Base-by-base conservation (phyloP, 345 rosid species). In the Atalantia buxifolia region DNA sequence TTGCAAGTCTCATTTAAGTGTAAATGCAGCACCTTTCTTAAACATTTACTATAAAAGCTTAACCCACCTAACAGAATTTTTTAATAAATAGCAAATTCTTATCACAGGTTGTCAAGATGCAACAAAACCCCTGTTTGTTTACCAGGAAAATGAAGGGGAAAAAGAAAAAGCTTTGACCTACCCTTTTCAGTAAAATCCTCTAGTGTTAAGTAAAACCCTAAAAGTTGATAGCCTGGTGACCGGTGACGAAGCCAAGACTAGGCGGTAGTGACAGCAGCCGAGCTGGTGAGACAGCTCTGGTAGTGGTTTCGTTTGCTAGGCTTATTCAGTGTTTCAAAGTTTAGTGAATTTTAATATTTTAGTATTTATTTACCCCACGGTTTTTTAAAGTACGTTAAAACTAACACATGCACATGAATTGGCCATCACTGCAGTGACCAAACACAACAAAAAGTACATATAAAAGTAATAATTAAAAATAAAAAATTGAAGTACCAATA, bases 391-490 rank as follows among this genome's bases (percentile, higher is more conserved):
- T 7, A 36, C n/a, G 25, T 56, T 25, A 38, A 38, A 38, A 38
- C 42, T 7, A 19, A 28, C 19, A 50, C 56, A 63, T 12, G 48
- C 65, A 63, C 24, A 35, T 33, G 62, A 60, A 66, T 6, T 75
- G 65, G 87, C 85, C 88, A 77, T 83, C 78, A 73, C 76, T 71
- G 3, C 6, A 1, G 86, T 87, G 88, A 77, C 89, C 86, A 75
- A 33, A 7, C 66, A 7, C 35, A 25, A 57, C 70, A 9, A 53
- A 53, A 25, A 45, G 2, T 16, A 45, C 28, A 71, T 22, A 24
- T 50, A 14, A 50, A 68, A 68, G 21, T 9, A 40, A 40, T 10
- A 25, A 62, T 25, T 16, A 7, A 14, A 25, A 27, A 28, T 1
- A 36, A 40, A 22, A 10, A 13, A 67, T n/a, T 10, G 2, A 8